Percentiles rank a stretch among this genome's conserved stretches.
phyloP scores from a whole-genome alignment of 495 filamentous ascomycete species.

The Lophium mytilinum region DNA sequence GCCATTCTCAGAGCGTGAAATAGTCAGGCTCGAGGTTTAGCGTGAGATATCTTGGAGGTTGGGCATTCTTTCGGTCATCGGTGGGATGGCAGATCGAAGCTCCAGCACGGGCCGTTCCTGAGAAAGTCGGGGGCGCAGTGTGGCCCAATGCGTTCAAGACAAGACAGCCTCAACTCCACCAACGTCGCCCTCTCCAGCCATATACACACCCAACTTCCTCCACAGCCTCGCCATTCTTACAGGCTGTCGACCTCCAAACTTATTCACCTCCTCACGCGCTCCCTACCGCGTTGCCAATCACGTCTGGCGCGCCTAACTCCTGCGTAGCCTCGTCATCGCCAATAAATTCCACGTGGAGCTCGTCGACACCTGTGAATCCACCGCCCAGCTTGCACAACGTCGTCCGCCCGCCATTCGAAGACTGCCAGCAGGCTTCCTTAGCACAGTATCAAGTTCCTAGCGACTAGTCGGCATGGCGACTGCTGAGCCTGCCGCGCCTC shows the following conservation, averaged over 20 bases:
- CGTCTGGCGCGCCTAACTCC: background rate
- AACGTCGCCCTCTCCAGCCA: too few species aligned
- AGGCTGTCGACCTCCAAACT: background rate
- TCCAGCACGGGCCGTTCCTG: too few species aligned
- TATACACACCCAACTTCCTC: too few species aligned
- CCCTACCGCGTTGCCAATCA: too few species aligned
- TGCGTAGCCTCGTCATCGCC: constrained; percentile 20
- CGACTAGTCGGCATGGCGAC: constrained; percentile 50
- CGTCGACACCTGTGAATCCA: constrained; percentile 14
- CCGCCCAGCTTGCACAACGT: constrained; percentile 5
- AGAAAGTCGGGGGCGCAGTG: too few species aligned
- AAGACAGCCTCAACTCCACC: too few species aligned
- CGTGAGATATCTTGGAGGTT: too few species aligned
- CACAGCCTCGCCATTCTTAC: background rate
- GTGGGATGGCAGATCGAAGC: too few species aligned
- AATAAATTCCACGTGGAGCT: constrained; percentile 22
- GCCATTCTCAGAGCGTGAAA: background rate
- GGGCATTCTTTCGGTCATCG: too few species aligned
- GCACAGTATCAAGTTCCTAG: background rate
- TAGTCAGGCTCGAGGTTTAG: background rate
- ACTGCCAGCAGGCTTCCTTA: too few species aligned
- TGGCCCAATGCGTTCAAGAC: too few species aligned
- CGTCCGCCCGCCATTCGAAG: too few species aligned
- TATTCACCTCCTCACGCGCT: background rate
- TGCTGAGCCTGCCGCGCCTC: constrained; percentile 53